Base-by-base conservation (phyloP, 495 filamentous ascomycete genomes). In the Penicillium coffeae region DNA sequence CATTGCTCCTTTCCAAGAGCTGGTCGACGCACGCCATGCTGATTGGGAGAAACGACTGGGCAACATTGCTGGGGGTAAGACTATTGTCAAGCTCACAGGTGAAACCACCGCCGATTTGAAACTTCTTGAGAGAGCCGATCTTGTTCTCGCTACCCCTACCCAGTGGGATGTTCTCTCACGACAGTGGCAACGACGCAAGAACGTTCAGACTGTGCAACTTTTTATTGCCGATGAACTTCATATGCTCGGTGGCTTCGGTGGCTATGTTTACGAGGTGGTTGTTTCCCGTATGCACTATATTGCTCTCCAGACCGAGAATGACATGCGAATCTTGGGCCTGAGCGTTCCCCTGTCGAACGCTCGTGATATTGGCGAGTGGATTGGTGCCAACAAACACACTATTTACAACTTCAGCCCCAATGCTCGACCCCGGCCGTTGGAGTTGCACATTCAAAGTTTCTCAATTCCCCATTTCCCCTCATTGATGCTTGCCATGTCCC, bases 281-380 rank as follows among this genome's bases (percentile, higher is more conserved):
- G 87, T 99, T 41, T 96, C 94, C 44, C 86, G 93, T 37, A 96
- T 97, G 91, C 90, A 95, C 63, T 93, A 91, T 56, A 94, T 99
- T 52, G 85, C 90, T 21, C 83, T 89, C 0, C 92, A 97, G 58
- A 85, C 86, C 1, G 86, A 95, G 62, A 84, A 84, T 30, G 75
- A 85, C 19, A 80, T 97, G 78, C 85, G 93, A 21, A 89, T 97
- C 32, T 73, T 97, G 47, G 93, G 90, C 7, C 71, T 99, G 45
- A 94, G 89, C 65, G 94, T 95, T 35, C 91, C 92, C 14, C 78
- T 99, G 20, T 85, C 93, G 10, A 97, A 96, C 65, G 72, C 93
- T 33, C 83, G 91, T 35, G 93, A 97, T 62, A 81, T 97, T 50
- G 91, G 94, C 37, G 94, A 97, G 68, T 99, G 93, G 93, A 95